Evolutionary conservation across 495 filamentous ascomycete genomes (phyloP).

Genomic region (Penicillium egyptiacum): DNA sequence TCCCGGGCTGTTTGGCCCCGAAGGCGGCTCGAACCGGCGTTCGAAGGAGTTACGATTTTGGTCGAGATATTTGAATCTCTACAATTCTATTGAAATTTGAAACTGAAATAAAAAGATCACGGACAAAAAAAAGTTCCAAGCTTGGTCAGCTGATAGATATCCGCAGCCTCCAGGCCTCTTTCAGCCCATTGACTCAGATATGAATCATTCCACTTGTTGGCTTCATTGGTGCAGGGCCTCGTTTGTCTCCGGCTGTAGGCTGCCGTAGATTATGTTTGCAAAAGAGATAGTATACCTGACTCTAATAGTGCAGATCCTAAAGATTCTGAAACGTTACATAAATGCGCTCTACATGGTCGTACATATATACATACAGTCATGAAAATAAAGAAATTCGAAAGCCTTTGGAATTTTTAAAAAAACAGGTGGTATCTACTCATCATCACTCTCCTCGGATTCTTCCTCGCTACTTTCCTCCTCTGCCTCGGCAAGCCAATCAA

Average conservation of each 20-base stretch:
- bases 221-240: background rate
- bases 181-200: background rate
- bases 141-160: background rate
- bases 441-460: conserved; percentile 38
- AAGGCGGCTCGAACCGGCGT: background rate
- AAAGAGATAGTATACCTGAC: background rate
- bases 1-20: background rate
- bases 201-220: background rate
- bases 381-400: background rate
- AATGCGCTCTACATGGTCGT: too few relatives aligned
- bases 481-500: conserved; percentile 82
- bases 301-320: background rate
- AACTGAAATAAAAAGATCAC: too few relatives aligned
- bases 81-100: background rate
- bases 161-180: background rate
- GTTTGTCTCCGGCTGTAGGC: conserved; percentile 1
- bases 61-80: background rate
- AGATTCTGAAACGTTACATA: too few relatives aligned
- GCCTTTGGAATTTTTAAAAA: background rate
- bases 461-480: conserved; percentile 77
- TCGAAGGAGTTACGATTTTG: background rate
- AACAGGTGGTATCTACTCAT: conserved; percentile 16
- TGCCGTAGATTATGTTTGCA: background rate
- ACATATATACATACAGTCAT: background rate
- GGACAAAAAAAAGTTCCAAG: too few relatives aligned